phyloP scores from a whole-genome alignment of 306 rosid species.

The Styphnolobium japonicum region DNA sequence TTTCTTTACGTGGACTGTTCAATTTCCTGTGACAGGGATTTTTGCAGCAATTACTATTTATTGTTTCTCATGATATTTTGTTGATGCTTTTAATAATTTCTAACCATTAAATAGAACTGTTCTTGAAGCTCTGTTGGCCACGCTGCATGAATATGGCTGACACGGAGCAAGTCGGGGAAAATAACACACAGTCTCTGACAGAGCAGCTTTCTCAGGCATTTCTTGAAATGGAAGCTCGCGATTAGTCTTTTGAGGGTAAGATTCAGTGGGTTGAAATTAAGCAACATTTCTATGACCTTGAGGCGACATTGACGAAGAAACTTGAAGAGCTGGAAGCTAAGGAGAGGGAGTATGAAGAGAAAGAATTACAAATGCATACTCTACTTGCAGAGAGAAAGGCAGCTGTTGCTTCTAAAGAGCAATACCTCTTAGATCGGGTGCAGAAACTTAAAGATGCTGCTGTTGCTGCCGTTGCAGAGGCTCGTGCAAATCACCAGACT shows the following conservation, averaged over 20 bases:
- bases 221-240: constrained; percentile 43
- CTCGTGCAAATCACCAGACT: constrained; percentile 35
- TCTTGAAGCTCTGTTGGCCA: constrained; percentile 28
- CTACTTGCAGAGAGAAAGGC: constrained; percentile 43
- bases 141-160: constrained; percentile 29
- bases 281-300: constrained; percentile 48
- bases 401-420: constrained; percentile 48
- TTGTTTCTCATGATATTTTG: neutral
- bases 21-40: neutral
- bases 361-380: constrained; percentile 31
- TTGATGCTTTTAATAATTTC: neutral
- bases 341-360: constrained; percentile 44
- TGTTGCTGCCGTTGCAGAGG: constrained; percentile 45
- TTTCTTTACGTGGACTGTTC: neutral
- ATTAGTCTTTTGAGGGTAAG: constrained; percentile 36
- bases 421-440: constrained; percentile 46
- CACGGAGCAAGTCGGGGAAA: constrained; percentile 29
- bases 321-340: constrained; percentile 42
- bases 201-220: constrained; percentile 47
- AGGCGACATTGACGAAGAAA: constrained; percentile 34
- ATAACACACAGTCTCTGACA: constrained; percentile 30
- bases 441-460: constrained; percentile 58
- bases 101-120: neutral
- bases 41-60: neutral
- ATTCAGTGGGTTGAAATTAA: constrained; percentile 52